Conservation (phyloP, 176 grass and related monocot genomes). For the Phyllostachys edulis region DNA sequence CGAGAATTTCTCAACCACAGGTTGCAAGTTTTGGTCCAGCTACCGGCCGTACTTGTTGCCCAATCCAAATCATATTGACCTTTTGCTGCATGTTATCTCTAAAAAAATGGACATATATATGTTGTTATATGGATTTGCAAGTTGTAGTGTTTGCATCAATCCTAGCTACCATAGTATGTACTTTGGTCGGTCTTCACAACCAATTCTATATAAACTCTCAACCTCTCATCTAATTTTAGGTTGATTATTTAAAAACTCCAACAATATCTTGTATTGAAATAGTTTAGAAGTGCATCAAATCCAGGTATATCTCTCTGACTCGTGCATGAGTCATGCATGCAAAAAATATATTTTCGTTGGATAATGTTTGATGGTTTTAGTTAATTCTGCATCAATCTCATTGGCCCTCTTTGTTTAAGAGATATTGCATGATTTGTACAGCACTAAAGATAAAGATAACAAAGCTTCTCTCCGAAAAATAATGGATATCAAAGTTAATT, state of each 20-base stretch:
- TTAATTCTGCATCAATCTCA: background rate
- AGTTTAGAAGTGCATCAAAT: background rate
- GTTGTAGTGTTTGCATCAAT: background rate
- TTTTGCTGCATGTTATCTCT: background rate
- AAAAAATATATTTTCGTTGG: background rate
- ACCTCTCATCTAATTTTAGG: background rate
- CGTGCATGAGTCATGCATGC: conserved; percentile 21
- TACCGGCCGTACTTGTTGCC: background rate
- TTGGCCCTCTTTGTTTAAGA: conserved; percentile 40
- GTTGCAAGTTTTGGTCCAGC: conserved; percentile 31
- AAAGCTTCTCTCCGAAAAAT: background rate
- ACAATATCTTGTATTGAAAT: background rate
- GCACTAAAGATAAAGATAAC: conserved; percentile 14
- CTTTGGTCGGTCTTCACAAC: background rate
- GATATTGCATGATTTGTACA: conserved; percentile 44
- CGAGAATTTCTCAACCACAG: conserved; percentile 23
- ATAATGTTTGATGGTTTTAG: conserved; percentile 2
- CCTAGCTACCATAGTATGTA: too few species aligned
- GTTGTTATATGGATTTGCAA: background rate
- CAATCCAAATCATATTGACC: conserved; percentile 27
- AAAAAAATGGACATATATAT: background rate
- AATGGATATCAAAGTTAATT: conserved; percentile 9
- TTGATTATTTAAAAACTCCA: background rate
- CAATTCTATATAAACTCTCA: background rate
- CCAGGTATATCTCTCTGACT: background rate